A percentile compares a stretch with the other conserved stretches of the same genome.
phyloP scores from a whole-genome alignment of 2,329 filamentous ascomycete genomes.

The Scedosporium apiospermum region DNA sequence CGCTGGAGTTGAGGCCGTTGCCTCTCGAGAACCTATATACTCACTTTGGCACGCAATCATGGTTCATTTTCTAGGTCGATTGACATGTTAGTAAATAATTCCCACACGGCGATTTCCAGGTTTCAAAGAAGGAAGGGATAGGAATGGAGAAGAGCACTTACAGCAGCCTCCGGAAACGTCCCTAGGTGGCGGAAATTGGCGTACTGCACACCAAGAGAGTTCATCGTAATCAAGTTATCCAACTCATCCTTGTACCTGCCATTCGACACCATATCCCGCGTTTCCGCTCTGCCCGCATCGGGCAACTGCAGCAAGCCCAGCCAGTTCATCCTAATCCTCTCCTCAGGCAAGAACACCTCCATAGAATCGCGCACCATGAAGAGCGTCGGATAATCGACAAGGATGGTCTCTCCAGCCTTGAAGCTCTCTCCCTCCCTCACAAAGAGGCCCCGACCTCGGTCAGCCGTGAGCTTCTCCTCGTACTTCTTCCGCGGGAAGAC shows the following conservation, averaged over 20 bases:
- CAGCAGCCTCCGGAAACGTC: constrained; percentile 3
- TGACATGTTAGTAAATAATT: neutral
- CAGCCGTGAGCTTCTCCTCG: neutral
- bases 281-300: neutral
- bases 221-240: constrained; percentile 3
- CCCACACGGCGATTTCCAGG: neutral
- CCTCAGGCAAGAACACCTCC: constrained; percentile 4
- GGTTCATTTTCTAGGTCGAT: constrained; percentile 7
- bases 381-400: constrained; percentile 4
- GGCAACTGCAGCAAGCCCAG: constrained; percentile 3
- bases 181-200: neutral
- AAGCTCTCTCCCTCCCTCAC: neutral
- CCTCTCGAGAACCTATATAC: neutral
- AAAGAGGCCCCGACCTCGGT: constrained; percentile 2
- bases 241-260: constrained; percentile 7
- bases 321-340: constrained; percentile 7
- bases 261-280: neutral
- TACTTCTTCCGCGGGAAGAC: neutral
- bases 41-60: constrained; percentile 8
- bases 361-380: constrained; percentile 1
- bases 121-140: neutral
- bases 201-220: constrained; percentile 3
- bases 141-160: neutral
- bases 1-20: neutral
- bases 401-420: constrained; percentile 1